These are phyloP conservation scores for Annulohypoxylon stygium DNA, from an alignment of 495 filamentous ascomycete species.

Conservation along the genomic window DNA sequence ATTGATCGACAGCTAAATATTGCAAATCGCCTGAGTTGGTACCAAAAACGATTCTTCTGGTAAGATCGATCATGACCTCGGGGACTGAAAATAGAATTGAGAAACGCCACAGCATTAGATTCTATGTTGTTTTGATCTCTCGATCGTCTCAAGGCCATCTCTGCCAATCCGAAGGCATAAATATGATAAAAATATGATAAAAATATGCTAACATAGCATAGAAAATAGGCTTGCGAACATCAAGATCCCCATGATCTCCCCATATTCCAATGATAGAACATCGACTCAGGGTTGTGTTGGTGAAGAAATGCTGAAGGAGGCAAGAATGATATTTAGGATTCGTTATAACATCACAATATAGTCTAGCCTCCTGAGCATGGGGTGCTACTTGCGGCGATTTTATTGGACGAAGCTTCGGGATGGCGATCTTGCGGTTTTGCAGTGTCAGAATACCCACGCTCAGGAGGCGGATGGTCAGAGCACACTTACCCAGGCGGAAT, in stretches of 20 bases:
- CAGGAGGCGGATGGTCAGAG: constrained; percentile 28
- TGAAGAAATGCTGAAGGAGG: neutral
- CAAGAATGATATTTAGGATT: neutral
- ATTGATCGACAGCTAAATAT: neutral
- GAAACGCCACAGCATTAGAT: neutral
- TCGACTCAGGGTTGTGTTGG: neutral
- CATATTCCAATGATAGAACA: neutral
- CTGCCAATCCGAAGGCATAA: neutral
- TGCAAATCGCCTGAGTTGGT: neutral
- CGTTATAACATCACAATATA: neutral
- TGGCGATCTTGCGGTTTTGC: constrained; percentile 47
- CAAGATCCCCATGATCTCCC: neutral
- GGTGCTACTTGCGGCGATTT: neutral
- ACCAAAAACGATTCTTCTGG: neutral
- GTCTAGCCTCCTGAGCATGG: neutral
- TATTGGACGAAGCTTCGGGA: constrained; percentile 36
- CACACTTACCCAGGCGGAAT: constrained; percentile 7
- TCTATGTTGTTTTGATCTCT: neutral
- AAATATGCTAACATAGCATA: neutral
- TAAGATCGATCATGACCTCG: neutral
- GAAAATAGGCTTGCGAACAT: constrained; percentile 7
- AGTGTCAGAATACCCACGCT: constrained; percentile 35
- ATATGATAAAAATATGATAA: neutral
- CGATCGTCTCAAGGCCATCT: neutral
- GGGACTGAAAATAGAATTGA: neutral